phyloP scores from a whole-genome alignment of 2,329 filamentous ascomycete species.

The Penicillium frequentans region DNA sequence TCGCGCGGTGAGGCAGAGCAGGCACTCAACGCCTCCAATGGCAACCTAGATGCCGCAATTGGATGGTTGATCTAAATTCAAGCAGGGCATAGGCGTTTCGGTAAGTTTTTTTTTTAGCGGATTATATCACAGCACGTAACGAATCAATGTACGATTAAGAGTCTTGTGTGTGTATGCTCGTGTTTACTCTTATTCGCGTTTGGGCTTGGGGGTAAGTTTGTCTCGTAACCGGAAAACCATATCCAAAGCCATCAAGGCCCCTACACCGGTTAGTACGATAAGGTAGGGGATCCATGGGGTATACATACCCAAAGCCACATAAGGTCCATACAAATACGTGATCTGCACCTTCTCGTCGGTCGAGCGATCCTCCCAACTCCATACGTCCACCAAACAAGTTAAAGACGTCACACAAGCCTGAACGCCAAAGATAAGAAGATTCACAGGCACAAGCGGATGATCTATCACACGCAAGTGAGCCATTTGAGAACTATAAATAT shows the following conservation, averaged over 20 bases:
- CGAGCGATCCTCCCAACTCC: slow-evolving; percentile 54
- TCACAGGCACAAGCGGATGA: slow-evolving; percentile 58
- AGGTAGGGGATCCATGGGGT: not conserved
- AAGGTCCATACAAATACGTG: slow-evolving; percentile 57
- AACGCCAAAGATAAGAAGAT: slow-evolving; percentile 60
- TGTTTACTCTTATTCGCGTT: slow-evolving; percentile 25
- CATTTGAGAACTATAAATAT: not conserved
- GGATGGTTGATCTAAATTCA: slow-evolving; percentile 63
- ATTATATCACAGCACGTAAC: slow-evolving; percentile 7
- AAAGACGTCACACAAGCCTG: slow-evolving; percentile 63
- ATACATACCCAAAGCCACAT: slow-evolving; percentile 55
- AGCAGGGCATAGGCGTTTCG: not conserved
- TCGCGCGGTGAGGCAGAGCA: slow-evolving; percentile 72
- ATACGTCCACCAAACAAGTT: slow-evolving; percentile 62
- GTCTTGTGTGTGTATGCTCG: not conserved
- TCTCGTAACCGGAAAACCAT: slow-evolving; percentile 35
- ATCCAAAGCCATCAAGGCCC: slow-evolving; percentile 40
- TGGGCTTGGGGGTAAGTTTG: slow-evolving; percentile 28
- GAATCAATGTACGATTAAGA: slow-evolving; percentile 20
- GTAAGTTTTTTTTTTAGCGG: slow-evolving; percentile 16
- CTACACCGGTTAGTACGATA: slow-evolving; percentile 19
- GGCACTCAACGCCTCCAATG: slow-evolving; percentile 77
- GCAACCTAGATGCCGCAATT: slow-evolving; percentile 87
- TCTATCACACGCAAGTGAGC: slow-evolving; percentile 36
- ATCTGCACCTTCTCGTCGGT: slow-evolving; percentile 50